Percentiles rank a stretch among this genome's conserved stretches.
Evolutionary conservation across 2,329 filamentous ascomycete species (phyloP).

Genomic region (Stachybotrys chartarum): DNA sequence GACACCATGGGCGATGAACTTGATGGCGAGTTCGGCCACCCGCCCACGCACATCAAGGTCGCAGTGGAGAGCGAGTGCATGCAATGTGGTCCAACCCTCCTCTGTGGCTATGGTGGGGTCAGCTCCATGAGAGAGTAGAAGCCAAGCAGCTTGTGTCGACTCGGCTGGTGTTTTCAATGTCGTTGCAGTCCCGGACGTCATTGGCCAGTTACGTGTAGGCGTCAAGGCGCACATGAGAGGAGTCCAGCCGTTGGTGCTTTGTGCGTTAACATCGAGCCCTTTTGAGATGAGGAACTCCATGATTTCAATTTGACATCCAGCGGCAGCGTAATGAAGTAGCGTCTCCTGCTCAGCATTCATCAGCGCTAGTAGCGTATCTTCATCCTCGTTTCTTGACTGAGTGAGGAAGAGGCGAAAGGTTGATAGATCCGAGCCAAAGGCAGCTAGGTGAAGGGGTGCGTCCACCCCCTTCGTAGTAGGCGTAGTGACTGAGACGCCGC

Average conservation of each 20-base stretch:
- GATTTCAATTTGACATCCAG: conserved; percentile 8
- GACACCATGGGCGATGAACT: conserved; percentile 1
- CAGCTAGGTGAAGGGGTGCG: conserved; percentile 8
- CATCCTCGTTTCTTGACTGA: neutral
- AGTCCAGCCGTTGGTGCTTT: conserved; percentile 16
- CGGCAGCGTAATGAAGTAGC: conserved; percentile 16
- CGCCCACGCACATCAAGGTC: neutral
- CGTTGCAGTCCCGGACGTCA: neutral
- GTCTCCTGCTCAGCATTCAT: conserved; percentile 12
- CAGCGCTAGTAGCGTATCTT: conserved; percentile 3
- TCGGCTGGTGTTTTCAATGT: conserved; percentile 1
- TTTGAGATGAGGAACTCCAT: conserved; percentile 7
- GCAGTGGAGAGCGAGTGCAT: conserved; percentile 8
- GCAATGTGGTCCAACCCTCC: conserved; percentile 14
- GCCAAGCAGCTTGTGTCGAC: conserved; percentile 1
- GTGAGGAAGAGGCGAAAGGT: conserved; percentile 9
- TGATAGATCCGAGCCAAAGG: conserved; percentile 3
- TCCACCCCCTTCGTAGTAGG: conserved; percentile 10
- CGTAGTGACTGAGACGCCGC: conserved; percentile 7
- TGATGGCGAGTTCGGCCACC: neutral
- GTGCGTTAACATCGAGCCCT: conserved; percentile 10
- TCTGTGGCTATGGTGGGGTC: conserved; percentile 6
- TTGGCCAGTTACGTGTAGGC: neutral
- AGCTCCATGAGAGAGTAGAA: conserved; percentile 12
- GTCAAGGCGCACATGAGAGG: conserved; percentile 16